phyloP scores from a whole-genome alignment of 805 yeast genomes.

The Suhomyces faveliae region DNA sequence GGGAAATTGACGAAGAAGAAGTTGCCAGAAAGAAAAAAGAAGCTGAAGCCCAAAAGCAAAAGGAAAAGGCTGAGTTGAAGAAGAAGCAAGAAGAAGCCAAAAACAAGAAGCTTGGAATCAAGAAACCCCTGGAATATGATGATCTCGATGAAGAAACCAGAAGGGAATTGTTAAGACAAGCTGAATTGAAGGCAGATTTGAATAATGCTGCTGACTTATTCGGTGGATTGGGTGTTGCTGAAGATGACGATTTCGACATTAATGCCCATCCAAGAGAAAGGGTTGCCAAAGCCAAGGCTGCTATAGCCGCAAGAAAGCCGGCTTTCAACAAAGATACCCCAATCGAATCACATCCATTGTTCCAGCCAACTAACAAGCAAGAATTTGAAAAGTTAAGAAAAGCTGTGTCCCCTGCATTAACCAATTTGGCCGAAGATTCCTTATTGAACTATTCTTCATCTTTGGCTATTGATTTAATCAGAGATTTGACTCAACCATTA shows the following conservation, averaged over 20 bases:
- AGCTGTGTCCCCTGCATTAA: constrained; percentile 60
- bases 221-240: constrained; percentile 63
- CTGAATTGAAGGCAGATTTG: constrained; percentile 81
- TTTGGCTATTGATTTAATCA: constrained; percentile 79
- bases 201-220: constrained; percentile 91
- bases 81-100: constrained; percentile 45
- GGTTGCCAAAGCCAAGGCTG: constrained; percentile 45
- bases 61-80: constrained; percentile 44
- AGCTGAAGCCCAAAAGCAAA: constrained; percentile 40
- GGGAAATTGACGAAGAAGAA: constrained; percentile 85
- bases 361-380: constrained; percentile 74
- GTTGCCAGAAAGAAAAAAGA: constrained; percentile 48
- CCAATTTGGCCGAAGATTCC: constrained; percentile 59
- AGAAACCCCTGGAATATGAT: constrained; percentile 56
- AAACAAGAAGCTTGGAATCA: constrained; percentile 46
- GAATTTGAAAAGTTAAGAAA: constrained; percentile 76
- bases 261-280: constrained; percentile 54
- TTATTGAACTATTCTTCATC: constrained; percentile 66
- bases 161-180: constrained; percentile 69
- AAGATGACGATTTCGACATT: constrained; percentile 32
- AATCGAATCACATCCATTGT: constrained; percentile 72
- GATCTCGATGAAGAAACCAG: constrained; percentile 71
- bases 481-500: constrained; percentile 83
- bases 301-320: constrained; percentile 32
- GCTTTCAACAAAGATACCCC: constrained; percentile 57